These are phyloP conservation scores for Diaporthe aspalathi DNA, from an alignment of 2,329 filamentous ascomycete genomes.

Conservation along the genomic window DNA sequence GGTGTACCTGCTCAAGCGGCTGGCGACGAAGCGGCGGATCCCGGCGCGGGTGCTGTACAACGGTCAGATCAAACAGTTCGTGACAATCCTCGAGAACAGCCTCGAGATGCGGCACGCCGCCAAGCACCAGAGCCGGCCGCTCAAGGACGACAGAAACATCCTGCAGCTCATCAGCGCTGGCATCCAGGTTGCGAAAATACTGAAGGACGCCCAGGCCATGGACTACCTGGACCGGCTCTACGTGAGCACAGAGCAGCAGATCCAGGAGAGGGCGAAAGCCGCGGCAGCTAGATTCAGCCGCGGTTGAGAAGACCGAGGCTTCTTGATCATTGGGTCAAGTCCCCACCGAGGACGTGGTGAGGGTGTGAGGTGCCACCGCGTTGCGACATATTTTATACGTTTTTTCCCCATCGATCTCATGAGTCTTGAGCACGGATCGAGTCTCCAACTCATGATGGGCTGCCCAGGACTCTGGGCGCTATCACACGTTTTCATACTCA, in stretches of 20 bases:
- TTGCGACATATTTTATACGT: conserved; percentile 26
- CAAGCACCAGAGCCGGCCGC: conserved; percentile 83
- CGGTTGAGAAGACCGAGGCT: conserved; percentile 43
- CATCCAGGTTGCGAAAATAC: conserved; percentile 86
- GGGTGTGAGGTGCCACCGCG: not conserved
- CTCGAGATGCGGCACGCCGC: conserved; percentile 88
- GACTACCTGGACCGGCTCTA: conserved; percentile 84
- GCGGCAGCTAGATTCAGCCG: conserved; percentile 55
- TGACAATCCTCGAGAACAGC: conserved; percentile 88
- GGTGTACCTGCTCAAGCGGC: conserved; percentile 86
- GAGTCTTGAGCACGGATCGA: not conserved
- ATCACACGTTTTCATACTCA: conserved; percentile 13
- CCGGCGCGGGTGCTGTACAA: conserved; percentile 87
- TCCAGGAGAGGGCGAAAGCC: conserved; percentile 71
- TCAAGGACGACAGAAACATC: conserved; percentile 91
- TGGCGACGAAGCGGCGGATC: conserved; percentile 87
- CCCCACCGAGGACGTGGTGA: not conserved
- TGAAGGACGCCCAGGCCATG: conserved; percentile 88
- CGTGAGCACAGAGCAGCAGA: conserved; percentile 82
- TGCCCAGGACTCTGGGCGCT: not conserved
- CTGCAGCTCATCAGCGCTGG: conserved; percentile 88
- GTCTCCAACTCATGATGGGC: not conserved
- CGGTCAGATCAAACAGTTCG: conserved; percentile 90
- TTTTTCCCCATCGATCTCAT: not conserved
- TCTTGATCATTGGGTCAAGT: not conserved